Conservation (phyloP, 371 early-diverging fungal genomes). For the Mortierella sp. region DNA sequence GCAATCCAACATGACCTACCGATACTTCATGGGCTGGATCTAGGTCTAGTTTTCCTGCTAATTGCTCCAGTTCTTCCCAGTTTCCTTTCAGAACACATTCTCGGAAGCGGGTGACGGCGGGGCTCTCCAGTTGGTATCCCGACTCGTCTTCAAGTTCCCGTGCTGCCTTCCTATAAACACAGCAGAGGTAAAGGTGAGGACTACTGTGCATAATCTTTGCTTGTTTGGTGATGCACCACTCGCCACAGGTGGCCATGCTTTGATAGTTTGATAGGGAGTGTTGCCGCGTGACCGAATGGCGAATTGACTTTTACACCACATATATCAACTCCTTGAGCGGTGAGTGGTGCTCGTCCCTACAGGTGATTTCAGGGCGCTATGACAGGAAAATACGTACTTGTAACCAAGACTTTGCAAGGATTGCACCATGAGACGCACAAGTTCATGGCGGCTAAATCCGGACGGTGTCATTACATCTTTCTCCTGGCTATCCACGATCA, state of each 20-base stretch:
- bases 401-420: constrained; percentile 86
- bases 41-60: constrained; percentile 29
- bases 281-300: no score
- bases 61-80: constrained; percentile 37
- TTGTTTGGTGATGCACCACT: no score
- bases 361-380: no score
- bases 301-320: no score
- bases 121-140: constrained; percentile 45
- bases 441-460: constrained; percentile 62
- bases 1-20: constrained; percentile 4
- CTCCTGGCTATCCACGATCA: constrained; percentile 20
- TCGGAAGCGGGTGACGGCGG: constrained; percentile 41
- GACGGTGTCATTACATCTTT: constrained; percentile 17
- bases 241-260: no score
- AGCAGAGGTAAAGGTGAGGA: background rate
- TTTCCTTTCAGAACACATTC: constrained; percentile 39
- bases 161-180: constrained; percentile 30
- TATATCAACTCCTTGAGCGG: no score
- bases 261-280: no score
- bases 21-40: constrained; percentile 31
- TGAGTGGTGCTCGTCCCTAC: no score
- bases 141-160: constrained; percentile 39
- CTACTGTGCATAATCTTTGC: no score
- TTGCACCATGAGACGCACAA: constrained; percentile 89
- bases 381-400: constrained; percentile 58